Evolutionary conservation across 495 filamentous ascomycete genomes (phyloP), one percentile per base, ranked within the genome.

Genomic region (Penicillium arizonense): DNA sequence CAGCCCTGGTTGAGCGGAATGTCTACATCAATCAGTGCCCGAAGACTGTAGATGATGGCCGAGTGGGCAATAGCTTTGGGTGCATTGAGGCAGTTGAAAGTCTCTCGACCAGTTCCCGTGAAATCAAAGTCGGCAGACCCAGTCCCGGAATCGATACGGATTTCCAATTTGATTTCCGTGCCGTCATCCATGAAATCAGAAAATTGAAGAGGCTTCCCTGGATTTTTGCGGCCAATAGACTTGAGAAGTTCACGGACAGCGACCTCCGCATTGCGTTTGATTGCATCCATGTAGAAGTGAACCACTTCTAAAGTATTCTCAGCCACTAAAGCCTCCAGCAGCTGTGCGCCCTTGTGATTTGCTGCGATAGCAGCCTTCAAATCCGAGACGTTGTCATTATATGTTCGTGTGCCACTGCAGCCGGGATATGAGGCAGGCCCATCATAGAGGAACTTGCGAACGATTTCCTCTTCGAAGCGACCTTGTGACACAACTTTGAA

Each of bases 1-100:
- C 92, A 97, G 54, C 92, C 92, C 71, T 96, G 90, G 71, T 96
- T 96, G 9, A 96, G 80, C 0, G 92, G 92, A 30, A 97, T 96
- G 63, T 96, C 90, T 63, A 89, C 82, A 1, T 82, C 84, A 56
- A 97, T 90, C 44, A 97, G 78, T 62, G 84, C 88, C 6, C 92
- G 87, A 12, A 96, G 77, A 56, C 86, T 87, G 75, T 96, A 97
- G 59, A 96, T 97, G 63, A 96, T 92, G 36, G 91, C 91, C 26
- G 84, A 89, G 65, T 91, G 91, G 1, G 90, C 90, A 44, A 96
- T 86, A 11, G 92, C 89, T 74, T 89, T 78, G 3, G 92, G 92
- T 11, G 89, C 89, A 62, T 96, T 96, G 65, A 87, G 89, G 66
- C 95, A 96, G 57, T 78, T 90, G 47, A 48, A 95, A 39, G 93